Percentiles rank a stretch among this genome's conserved stretches.
These are phyloP conservation scores for Cercospora janseana DNA, from an alignment of 2,329 filamentous ascomycete genomes.

Conservation along the genomic window DNA sequence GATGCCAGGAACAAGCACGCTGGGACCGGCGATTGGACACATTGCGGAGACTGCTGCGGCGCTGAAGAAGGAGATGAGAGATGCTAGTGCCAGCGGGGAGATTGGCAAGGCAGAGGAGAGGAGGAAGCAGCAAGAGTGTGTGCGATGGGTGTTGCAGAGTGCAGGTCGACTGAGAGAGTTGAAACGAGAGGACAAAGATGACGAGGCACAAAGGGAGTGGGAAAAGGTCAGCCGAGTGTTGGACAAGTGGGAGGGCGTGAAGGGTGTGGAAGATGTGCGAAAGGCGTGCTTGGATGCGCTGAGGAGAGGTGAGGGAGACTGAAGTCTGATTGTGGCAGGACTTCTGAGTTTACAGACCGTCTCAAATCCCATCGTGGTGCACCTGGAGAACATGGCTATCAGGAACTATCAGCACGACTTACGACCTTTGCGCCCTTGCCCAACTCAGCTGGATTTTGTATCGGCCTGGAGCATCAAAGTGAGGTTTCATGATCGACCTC, in stretches of 20 bases:
- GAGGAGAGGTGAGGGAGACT: constrained; percentile 1
- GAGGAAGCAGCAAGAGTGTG: constrained; percentile 54
- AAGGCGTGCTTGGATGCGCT: constrained; percentile 38
- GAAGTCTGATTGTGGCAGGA: background rate
- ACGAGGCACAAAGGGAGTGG: constrained; percentile 59
- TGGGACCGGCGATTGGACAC: constrained; percentile 70
- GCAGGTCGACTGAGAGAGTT: constrained; percentile 60
- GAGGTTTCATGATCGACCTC: too few species aligned
- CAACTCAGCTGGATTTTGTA: too few species aligned
- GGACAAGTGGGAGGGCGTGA: constrained; percentile 46
- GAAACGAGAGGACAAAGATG: constrained; percentile 57
- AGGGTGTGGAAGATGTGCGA: constrained; percentile 44
- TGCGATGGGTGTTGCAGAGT: constrained; percentile 60
- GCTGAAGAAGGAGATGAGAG: constrained; percentile 42
- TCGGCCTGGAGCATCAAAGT: too few species aligned
- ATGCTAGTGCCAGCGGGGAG: constrained; percentile 28
- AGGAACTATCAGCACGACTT: too few species aligned
- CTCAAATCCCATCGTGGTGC: background rate
- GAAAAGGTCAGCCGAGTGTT: constrained; percentile 42
- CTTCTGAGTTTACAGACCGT: background rate
- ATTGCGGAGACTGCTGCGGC: constrained; percentile 62
- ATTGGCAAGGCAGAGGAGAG: constrained; percentile 38
- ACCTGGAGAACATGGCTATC: too few species aligned
- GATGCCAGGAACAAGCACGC: constrained; percentile 69
- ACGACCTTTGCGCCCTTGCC: too few species aligned